phyloP scores from a whole-genome alignment of 768 basidiomycete species.

The Phallus indusiatus region DNA sequence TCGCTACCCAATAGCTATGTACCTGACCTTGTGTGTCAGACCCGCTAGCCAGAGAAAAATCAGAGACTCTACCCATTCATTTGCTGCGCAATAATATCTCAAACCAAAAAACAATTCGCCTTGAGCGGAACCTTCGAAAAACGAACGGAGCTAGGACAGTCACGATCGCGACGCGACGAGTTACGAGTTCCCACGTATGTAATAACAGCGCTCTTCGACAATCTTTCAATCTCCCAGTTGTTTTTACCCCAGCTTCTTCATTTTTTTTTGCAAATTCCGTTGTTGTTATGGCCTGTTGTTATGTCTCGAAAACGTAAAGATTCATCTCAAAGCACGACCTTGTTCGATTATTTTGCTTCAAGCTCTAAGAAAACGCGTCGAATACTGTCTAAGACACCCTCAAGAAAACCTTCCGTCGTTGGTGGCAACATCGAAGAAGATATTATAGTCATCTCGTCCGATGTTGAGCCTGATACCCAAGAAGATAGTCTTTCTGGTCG shows the following conservation, averaged over 20 bases:
- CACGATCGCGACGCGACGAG: too few species aligned
- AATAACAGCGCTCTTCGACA: too few species aligned
- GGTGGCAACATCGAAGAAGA: conserved; percentile 20
- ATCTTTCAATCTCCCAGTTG: background rate
- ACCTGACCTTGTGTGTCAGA: too few species aligned
- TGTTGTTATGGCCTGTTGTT: background rate
- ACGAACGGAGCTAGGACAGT: too few species aligned
- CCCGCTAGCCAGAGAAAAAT: too few species aligned
- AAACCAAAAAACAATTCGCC: too few species aligned
- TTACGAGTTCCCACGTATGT: too few species aligned
- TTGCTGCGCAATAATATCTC: too few species aligned
- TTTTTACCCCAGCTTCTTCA: background rate
- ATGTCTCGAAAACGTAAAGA: conserved; percentile 20
- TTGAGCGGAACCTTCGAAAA: too few species aligned
- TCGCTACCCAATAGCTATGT: too few species aligned
- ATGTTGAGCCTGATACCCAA: conserved; percentile 25
- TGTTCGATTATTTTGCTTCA: conserved; percentile 37
- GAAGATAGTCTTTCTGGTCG: background rate
- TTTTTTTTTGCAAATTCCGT: background rate
- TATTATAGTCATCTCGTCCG: conserved; percentile 55
- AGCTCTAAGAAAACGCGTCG: conserved; percentile 14
- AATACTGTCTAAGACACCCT: conserved; percentile 3
- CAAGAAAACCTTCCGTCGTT: conserved; percentile 2
- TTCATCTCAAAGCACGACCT: conserved; percentile 26
- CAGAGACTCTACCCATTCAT: too few species aligned